Percentiles rank a stretch among this genome's conserved stretches.
These are phyloP conservation scores for Gynochthodes officinalis DNA, from an alignment of 257 asterid genomes.

Conservation along the genomic window DNA sequence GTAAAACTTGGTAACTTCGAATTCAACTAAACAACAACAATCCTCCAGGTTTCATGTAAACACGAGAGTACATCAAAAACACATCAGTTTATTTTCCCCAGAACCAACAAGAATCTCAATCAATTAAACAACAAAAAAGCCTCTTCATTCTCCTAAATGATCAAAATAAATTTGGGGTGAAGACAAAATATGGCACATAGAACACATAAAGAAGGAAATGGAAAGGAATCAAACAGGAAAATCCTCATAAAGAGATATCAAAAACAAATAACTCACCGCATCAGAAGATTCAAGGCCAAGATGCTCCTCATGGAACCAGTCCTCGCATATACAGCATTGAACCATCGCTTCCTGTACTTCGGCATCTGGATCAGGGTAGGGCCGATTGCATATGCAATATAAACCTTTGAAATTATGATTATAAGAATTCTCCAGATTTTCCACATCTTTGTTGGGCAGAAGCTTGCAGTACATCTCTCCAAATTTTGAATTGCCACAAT, in stretches of 20 bases:
- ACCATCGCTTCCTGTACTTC: constrained; percentile 93
- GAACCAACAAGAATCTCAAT: not conserved
- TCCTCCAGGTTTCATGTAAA: not conserved
- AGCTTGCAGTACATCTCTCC: constrained; percentile 91
- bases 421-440: constrained; percentile 61
- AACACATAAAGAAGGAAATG: not conserved
- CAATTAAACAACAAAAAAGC: not conserved
- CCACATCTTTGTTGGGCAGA: constrained; percentile 71
- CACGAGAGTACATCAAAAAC: no score
- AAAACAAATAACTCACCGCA: constrained; percentile 45
- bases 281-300: constrained; percentile 61
- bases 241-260: constrained; percentile 1
- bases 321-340: constrained; percentile 95
- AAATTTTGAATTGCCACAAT: constrained; percentile 97
- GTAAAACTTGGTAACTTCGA: not conserved
- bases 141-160: not conserved
- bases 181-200: not conserved
- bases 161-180: not conserved
- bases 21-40: not conserved
- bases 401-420: constrained; percentile 90
- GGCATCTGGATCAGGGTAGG: constrained; percentile 90
- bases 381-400: constrained; percentile 91
- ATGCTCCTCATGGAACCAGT: constrained; percentile 99
- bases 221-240: no score
- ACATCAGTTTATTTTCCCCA: not conserved